A percentile compares a stretch with the other conserved stretches of the same genome.
Conservation (phyloP, 495 filamentous ascomycete genomes). For the Apiosordaria backusii region DNA sequence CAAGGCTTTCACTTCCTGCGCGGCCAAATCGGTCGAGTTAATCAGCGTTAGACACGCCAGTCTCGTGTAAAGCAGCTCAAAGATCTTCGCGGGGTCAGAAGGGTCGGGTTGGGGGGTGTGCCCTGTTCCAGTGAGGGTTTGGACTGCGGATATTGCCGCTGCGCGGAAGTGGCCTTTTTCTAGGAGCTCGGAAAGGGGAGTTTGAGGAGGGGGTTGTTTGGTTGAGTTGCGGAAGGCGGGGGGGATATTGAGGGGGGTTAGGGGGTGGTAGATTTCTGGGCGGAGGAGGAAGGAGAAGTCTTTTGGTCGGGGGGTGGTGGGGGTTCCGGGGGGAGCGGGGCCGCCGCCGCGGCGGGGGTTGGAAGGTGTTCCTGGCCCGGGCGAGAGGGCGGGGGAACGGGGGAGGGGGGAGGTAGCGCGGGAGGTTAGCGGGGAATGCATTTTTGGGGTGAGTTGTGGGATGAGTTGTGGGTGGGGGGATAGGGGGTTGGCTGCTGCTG, state of each 20-base stretch:
- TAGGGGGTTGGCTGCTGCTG: conserved; percentile 22
- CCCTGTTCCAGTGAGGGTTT: conserved; percentile 56
- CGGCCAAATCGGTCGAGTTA: conserved; percentile 64
- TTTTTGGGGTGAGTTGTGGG: conserved; percentile 3
- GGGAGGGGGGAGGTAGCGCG: conserved; percentile 24
- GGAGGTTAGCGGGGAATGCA: conserved; percentile 12
- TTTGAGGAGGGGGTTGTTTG: conserved; percentile 43
- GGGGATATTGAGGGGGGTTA: conserved; percentile 63
- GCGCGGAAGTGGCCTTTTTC: conserved; percentile 61
- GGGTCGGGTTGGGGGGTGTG: conserved; percentile 36
- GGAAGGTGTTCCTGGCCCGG: conserved; percentile 19
- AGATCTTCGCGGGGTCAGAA: conserved; percentile 60
- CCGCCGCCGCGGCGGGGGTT: conserved; percentile 10
- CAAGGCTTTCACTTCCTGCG: conserved; percentile 78
- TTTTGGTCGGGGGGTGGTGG: conserved; percentile 43
- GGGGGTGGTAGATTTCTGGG: conserved; percentile 75
- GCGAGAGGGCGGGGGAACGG: conserved; percentile 26
- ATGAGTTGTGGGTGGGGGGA: conserved; percentile 17
- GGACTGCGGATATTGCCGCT: conserved; percentile 68
- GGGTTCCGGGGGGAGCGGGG: neutral
- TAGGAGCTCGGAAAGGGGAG: conserved; percentile 55
- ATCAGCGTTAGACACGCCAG: conserved; percentile 77
- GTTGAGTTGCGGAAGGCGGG: conserved; percentile 54
- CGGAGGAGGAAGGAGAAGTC: conserved; percentile 77
- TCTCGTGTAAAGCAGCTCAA: conserved; percentile 75